Conservation (phyloP, 371 early-diverging fungal species). For the Saksenaea oblongispora region DNA sequence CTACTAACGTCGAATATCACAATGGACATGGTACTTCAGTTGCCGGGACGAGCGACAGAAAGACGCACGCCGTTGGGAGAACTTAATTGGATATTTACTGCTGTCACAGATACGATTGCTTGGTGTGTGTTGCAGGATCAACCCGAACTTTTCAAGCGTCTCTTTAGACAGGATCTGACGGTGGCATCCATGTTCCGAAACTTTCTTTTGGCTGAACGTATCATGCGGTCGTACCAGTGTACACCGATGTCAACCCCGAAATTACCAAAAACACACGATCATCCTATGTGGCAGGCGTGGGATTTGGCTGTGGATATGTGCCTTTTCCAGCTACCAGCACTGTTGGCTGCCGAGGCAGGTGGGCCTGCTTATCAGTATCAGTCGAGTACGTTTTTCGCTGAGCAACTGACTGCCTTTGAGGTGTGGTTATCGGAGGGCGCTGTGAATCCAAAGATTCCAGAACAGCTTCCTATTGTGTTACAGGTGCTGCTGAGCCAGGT, state of each 20-base stretch:
- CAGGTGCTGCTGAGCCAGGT: constrained; percentile 95
- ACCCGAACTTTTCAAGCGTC: constrained; percentile 84
- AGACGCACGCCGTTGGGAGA: constrained; percentile 95
- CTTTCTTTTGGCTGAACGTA: constrained; percentile 91
- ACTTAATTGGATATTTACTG: constrained; percentile 98
- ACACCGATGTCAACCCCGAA: constrained; percentile 87
- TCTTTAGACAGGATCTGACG: constrained; percentile 95
- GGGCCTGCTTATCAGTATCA: constrained; percentile 65
- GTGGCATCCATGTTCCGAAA: constrained; percentile 96
- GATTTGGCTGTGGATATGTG: constrained; percentile 96
- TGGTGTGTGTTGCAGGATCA: constrained; percentile 88
- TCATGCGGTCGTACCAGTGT: constrained; percentile 92
- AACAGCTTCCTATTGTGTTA: constrained; percentile 94
- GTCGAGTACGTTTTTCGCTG: constrained; percentile 88
- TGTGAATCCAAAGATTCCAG: constrained; percentile 75
- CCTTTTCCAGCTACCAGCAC: constrained; percentile 84
- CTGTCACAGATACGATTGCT: constrained; percentile 98
- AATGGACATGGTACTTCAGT: constrained; percentile 82
- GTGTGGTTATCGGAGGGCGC: constrained; percentile 90
- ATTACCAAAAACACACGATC: constrained; percentile 88
- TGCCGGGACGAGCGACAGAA: constrained; percentile 90
- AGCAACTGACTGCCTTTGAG: constrained; percentile 96
- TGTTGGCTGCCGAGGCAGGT: constrained; percentile 63
- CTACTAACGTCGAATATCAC: constrained; percentile 70
- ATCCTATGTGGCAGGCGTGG: constrained; percentile 97